These are phyloP conservation scores for Lathyrus sativus DNA, from an alignment of 306 rosid genomes.

Conservation along the genomic window DNA sequence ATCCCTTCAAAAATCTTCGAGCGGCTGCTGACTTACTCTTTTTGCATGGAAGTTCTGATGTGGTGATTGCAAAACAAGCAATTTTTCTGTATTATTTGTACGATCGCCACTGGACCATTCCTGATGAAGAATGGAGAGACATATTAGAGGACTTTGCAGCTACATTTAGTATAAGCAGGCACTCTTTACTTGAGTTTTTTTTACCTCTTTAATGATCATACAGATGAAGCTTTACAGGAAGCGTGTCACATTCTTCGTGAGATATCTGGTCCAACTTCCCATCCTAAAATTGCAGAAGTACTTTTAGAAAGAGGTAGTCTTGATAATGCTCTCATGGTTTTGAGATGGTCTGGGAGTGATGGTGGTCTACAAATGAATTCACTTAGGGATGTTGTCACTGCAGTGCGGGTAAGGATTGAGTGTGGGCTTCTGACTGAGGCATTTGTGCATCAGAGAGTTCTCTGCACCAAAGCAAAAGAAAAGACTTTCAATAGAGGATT, in stretches of 20 bases:
- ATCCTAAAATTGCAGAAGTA: slow-evolving; percentile 96
- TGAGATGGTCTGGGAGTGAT: slow-evolving; percentile 93
- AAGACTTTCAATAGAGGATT: slow-evolving; percentile 54
- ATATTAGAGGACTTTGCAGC: slow-evolving; percentile 83
- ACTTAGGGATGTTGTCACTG: slow-evolving; percentile 86
- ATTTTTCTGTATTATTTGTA: slow-evolving; percentile 88
- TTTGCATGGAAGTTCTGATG: slow-evolving; percentile 77
- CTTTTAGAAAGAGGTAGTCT: slow-evolving; percentile 85
- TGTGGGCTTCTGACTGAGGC: slow-evolving; percentile 97
- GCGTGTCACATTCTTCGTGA: slow-evolving; percentile 86
- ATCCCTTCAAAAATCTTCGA: slow-evolving; percentile 83
- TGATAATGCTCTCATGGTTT: slow-evolving; percentile 85
- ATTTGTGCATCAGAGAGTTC: slow-evolving; percentile 84
- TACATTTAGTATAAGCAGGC: slow-evolving; percentile 72
- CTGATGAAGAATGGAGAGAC: slow-evolving; percentile 83
- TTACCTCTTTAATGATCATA: slow-evolving; percentile 83
- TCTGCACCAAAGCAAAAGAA: slow-evolving; percentile 69
- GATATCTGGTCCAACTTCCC: slow-evolving; percentile 78
- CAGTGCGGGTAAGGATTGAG: slow-evolving; percentile 95
- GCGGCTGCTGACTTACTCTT: slow-evolving; percentile 87
- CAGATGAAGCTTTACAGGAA: slow-evolving; percentile 92
- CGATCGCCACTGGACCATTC: slow-evolving; percentile 90
- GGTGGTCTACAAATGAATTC: slow-evolving; percentile 62
- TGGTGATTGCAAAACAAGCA: slow-evolving; percentile 91
- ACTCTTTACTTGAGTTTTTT: slow-evolving; percentile 80